phyloP scores from a whole-genome alignment of 345 rosid genomes.

The Nasturtium officinale region DNA sequence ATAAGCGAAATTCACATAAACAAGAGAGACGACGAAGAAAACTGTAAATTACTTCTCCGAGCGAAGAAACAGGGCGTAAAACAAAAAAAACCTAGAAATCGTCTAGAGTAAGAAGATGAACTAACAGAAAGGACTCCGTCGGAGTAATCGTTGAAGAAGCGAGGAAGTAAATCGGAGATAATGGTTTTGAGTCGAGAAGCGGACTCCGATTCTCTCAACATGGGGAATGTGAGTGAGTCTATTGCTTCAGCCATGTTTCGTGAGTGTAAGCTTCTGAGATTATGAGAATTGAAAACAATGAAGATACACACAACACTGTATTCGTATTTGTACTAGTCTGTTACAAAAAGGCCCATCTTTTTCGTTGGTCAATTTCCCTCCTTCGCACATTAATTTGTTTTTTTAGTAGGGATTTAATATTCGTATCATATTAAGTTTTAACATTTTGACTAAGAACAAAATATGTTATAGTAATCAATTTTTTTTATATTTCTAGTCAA shows the following conservation, averaged over 20 bases:
- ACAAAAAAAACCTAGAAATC: constrained; percentile 7
- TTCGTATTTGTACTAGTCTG: not conserved
- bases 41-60: not conserved
- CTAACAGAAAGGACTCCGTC: constrained; percentile 41
- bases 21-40: constrained; percentile 6
- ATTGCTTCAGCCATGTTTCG: constrained; percentile 29
- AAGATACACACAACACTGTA: not conserved
- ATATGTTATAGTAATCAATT: not conserved
- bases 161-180: constrained; percentile 41
- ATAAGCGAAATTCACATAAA: not conserved
- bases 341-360: constrained; percentile 3
- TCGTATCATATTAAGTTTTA: not conserved
- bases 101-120: not conserved
- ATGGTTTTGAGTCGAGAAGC: constrained; percentile 43
- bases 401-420: not conserved
- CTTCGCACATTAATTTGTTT: constrained; percentile 5
- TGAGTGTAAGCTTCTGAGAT: constrained; percentile 19
- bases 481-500: not conserved
- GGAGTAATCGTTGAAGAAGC: constrained; percentile 33
- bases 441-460: not conserved
- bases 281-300: not conserved
- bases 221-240: constrained; percentile 31
- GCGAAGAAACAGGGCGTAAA: not conserved
- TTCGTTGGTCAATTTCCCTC: constrained; percentile 23
- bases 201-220: constrained; percentile 37